A percentile compares a stretch with the other conserved stretches of the same genome.
Conservation (phyloP, 1,284 basidiomycete species). For the Marasmius tenuissimus region DNA sequence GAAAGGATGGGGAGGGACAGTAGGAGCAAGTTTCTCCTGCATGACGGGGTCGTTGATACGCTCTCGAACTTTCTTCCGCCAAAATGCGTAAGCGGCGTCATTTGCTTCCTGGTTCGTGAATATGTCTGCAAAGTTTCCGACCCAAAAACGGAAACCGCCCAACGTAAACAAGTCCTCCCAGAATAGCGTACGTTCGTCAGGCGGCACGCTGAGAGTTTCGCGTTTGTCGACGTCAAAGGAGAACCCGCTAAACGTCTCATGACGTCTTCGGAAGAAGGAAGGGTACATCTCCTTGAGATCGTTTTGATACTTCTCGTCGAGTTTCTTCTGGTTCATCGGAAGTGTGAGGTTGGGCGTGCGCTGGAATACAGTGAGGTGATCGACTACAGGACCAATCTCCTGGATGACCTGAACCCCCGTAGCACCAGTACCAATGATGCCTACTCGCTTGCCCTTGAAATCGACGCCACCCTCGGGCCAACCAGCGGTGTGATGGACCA, state of each 20-base stretch:
- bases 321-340: slow-evolving; percentile 21
- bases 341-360: slow-evolving; percentile 25
- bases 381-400: slow-evolving; percentile 18
- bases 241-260: slow-evolving; percentile 24
- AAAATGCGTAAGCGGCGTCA: slow-evolving; percentile 23
- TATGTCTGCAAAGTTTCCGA: slow-evolving; percentile 17
- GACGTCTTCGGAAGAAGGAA: slow-evolving; percentile 17
- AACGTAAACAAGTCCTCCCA: slow-evolving; percentile 22
- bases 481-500: slow-evolving; percentile 20
- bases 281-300: slow-evolving; percentile 22
- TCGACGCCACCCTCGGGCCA: slow-evolving; percentile 24
- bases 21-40: slow-evolving; percentile 25
- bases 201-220: slow-evolving; percentile 12
- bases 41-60: slow-evolving; percentile 21
- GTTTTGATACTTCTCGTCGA: slow-evolving; percentile 11
- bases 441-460: slow-evolving; percentile 21
- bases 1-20: slow-evolving; percentile 22
- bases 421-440: slow-evolving; percentile 26
- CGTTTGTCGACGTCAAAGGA: slow-evolving; percentile 13
- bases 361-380: slow-evolving; percentile 29
- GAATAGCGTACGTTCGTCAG: slow-evolving; percentile 19
- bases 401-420: slow-evolving; percentile 28
- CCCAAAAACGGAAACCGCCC: slow-evolving; percentile 24
- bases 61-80: slow-evolving; percentile 23
- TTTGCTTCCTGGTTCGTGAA: slow-evolving; percentile 20